Evolutionary conservation across 495 filamentous ascomycete species (phyloP), one percentile per base, ranked within the genome.

Genomic region (Diplogelasinospora grovesii): DNA sequence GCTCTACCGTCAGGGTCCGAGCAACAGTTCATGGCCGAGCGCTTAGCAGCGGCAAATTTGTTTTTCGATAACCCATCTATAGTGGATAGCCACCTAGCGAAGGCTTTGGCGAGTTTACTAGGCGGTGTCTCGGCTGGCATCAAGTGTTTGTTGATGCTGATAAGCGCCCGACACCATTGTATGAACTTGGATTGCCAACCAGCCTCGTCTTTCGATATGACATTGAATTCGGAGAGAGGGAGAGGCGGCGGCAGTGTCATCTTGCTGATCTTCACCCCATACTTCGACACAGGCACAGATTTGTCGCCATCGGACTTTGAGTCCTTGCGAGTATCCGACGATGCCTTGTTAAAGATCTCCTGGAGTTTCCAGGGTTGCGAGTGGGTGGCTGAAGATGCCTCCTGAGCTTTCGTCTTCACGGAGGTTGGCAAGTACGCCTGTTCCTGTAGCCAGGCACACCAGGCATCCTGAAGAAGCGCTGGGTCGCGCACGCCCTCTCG

Each of bases 391-490:
- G 24, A 33, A 27, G 21, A 15, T 21, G 30, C 6, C 8, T 21
- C 33, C 19, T 31, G 3, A 11, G 35, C 35, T 10, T 23, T 21
- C 18, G 25, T 34, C 8, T 23, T 21, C 21, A 43, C 5, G 14
- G 15, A 39, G 21, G 21, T 10, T 21, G 35, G 5, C 26, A 44
- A 23, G 3, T 31, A 22, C 3, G 9, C 22, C 1, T 34, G 35
- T 3, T 38, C 14, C 19, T 47, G 35, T 36, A 58, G 22, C 54
- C 54, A 58, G n/a, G 7, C 10, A 16, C 11, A 16, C 54, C 54
- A 58, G 8, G 52, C 48, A n/a, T 24, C 33, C 14, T 41, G 25
- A 14, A 58, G 18, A 2, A 52, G 26, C 6, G 15, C 42, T 0
- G 45, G 22, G 18, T 56, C 41, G 8, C 31, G 31, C 4, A 53